Evolutionary conservation across 2,329 filamentous ascomycete genomes (phyloP).

Genomic region (Pseudocercospora vitis): DNA sequence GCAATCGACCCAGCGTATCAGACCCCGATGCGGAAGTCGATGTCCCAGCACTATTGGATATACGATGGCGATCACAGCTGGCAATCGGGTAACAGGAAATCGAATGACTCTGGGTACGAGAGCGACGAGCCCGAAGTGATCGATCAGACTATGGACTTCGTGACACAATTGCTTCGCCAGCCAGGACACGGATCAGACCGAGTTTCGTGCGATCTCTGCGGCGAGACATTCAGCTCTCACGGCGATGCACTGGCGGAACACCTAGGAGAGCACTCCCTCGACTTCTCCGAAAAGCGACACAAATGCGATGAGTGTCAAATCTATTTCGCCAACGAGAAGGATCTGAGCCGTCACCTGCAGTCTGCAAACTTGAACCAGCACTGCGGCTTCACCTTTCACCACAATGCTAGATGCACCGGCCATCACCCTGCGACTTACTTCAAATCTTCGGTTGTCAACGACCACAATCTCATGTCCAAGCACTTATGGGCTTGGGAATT

Average conservation of each 20-base stretch:
- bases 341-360: slow-evolving; percentile 27
- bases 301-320: slow-evolving; percentile 29
- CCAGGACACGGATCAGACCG: slow-evolving; percentile 13
- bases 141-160: slow-evolving; percentile 23
- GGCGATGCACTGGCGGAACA: slow-evolving; percentile 23
- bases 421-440: slow-evolving; percentile 28
- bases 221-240: slow-evolving; percentile 18
- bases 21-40: slow-evolving; percentile 7
- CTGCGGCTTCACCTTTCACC: slow-evolving; percentile 29
- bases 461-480: slow-evolving; percentile 28
- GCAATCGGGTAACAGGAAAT: slow-evolving; percentile 8
- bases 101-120: slow-evolving; percentile 10
- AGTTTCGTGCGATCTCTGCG: slow-evolving; percentile 26
- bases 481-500: slow-evolving; percentile 30
- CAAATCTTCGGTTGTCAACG: slow-evolving; percentile 20
- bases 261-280: slow-evolving; percentile 27
- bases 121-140: slow-evolving; percentile 12
- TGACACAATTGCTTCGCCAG: slow-evolving; percentile 21
- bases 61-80: slow-evolving; percentile 26
- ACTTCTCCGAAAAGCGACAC: slow-evolving; percentile 29
- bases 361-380: slow-evolving; percentile 26
- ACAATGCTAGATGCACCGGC: slow-evolving; percentile 23
- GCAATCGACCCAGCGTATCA: slow-evolving; percentile 17
- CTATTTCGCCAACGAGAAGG: slow-evolving; percentile 29
- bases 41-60: slow-evolving; percentile 28